Percentiles rank a stretch among this genome's conserved stretches.
Evolutionary conservation across 108 stramenopile genomes (phyloP).

Genomic region (Nannochloropsis granulata): DNA sequence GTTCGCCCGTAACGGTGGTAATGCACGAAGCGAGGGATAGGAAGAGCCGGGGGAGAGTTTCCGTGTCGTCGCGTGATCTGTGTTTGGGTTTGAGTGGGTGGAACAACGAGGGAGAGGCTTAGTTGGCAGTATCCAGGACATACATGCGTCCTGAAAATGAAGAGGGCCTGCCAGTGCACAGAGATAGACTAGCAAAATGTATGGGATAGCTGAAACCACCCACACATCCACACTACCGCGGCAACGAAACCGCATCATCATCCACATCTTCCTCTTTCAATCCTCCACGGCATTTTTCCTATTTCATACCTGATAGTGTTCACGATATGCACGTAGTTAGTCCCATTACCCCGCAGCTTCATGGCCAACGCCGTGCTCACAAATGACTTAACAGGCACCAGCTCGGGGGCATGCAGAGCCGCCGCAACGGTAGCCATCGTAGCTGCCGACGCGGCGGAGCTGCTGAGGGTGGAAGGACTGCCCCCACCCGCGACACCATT

Average conservation of each 20-base stretch:
- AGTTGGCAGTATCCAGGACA: too few species aligned
- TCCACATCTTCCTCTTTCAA: too few species aligned
- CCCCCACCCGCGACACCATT: too few species aligned
- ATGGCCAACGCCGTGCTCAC: background rate
- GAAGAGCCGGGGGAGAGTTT: slow-evolving; percentile 31
- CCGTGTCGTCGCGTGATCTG: slow-evolving; percentile 21
- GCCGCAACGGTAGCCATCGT: background rate
- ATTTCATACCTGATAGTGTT: background rate
- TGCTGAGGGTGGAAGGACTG: too few species aligned
- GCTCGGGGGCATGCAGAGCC: background rate
- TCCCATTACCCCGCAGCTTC: background rate
- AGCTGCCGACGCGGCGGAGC: too few species aligned
- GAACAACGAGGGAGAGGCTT: background rate
- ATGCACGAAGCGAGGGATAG: slow-evolving; percentile 24
- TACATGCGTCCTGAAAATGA: too few species aligned
- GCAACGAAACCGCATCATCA: too few species aligned
- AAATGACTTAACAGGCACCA: background rate
- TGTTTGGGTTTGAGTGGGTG: background rate
- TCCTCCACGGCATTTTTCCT: too few species aligned
- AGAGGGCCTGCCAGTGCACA: too few species aligned
- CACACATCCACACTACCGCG: too few species aligned
- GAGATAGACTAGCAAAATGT: too few species aligned
- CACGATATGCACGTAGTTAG: background rate
- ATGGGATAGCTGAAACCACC: too few species aligned
- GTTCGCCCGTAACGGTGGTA: slow-evolving; percentile 16